Percentiles rank a stretch among this genome's conserved stretches.
Evolutionary conservation across 768 basidiomycete species (phyloP).

Genomic region (Mycena kentingensis): DNA sequence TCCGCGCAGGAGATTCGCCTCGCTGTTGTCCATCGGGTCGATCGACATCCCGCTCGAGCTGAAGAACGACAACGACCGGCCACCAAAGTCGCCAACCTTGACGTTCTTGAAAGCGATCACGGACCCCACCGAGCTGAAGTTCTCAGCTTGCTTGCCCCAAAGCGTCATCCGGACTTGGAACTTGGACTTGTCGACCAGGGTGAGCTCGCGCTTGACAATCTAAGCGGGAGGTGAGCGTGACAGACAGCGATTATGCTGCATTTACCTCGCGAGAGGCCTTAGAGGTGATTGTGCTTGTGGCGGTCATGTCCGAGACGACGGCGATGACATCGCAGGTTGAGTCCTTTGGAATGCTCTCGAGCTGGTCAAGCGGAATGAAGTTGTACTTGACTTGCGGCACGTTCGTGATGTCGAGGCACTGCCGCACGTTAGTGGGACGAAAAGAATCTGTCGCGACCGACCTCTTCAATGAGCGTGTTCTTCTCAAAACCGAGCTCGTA

Average conservation of each 20-base stretch:
- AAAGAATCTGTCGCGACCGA: constrained; percentile 28
- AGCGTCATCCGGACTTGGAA: constrained; percentile 83
- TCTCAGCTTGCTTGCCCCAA: constrained; percentile 95
- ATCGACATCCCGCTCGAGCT: constrained; percentile 79
- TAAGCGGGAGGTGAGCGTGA: constrained; percentile 5
- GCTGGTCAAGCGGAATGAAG: constrained; percentile 65
- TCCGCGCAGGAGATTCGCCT: constrained; percentile 82
- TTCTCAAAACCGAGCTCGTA: constrained; percentile 90
- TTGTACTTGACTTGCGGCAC: constrained; percentile 84
- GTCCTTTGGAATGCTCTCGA: constrained; percentile 74
- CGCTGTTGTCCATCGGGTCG: constrained; percentile 91
- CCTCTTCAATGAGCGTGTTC: constrained; percentile 84
- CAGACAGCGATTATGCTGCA: constrained; percentile 5
- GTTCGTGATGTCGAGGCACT: constrained; percentile 80
- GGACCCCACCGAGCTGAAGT: constrained; percentile 59
- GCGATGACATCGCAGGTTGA: constrained; percentile 87
- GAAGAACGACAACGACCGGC: constrained; percentile 82
- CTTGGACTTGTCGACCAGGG: constrained; percentile 80
- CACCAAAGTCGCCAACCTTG: constrained; percentile 90
- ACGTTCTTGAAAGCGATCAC: constrained; percentile 94
- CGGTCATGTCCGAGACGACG: constrained; percentile 77
- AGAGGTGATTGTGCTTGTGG: constrained; percentile 70
- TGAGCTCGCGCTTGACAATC: constrained; percentile 76
- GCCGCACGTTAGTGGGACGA: constrained; percentile 9
- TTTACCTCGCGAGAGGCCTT: constrained; percentile 70